Evolutionary conservation across 2,329 filamentous ascomycete species (phyloP).

Genomic region (Colletotrichum sp.): DNA sequence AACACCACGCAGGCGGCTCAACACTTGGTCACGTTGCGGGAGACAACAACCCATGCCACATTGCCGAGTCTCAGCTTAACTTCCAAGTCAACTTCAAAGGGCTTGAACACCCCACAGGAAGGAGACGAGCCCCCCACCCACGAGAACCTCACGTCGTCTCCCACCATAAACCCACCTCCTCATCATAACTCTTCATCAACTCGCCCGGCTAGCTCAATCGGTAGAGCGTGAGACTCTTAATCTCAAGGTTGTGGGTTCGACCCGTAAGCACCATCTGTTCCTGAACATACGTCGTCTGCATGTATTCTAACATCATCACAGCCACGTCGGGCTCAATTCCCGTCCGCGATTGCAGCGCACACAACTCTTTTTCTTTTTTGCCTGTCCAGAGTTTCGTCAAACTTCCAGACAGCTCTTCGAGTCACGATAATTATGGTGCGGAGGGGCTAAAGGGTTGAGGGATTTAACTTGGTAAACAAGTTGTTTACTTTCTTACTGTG

Average conservation of each 20-base stretch:
- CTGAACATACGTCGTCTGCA: not conserved
- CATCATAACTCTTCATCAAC: not conserved
- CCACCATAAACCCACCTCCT: not conserved
- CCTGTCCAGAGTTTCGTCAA: not conserved
- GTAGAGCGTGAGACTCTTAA: slow-evolving; percentile 78
- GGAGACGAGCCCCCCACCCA: not conserved
- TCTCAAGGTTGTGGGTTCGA: slow-evolving; percentile 64
- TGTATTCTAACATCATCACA: not conserved
- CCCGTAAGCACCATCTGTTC: not conserved
- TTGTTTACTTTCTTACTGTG: not conserved
- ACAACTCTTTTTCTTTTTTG: not conserved
- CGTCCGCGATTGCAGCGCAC: slow-evolving; percentile 1
- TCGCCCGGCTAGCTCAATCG: slow-evolving; percentile 69
- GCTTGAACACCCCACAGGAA: not conserved
- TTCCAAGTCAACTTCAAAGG: not conserved
- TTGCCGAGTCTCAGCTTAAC: not conserved
- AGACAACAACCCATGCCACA: not conserved
- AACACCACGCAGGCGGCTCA: not conserved
- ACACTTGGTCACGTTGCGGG: too few relatives aligned
- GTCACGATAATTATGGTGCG: not conserved
- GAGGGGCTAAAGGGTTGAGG: not conserved
- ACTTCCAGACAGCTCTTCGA: not conserved
- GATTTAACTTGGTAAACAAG: not conserved
- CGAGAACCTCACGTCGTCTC: not conserved
- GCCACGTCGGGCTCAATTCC: slow-evolving; percentile 18